These are phyloP conservation scores for Wallacemonas sp. DNA, from an alignment of 208 protist species.

Conservation along the genomic window DNA sequence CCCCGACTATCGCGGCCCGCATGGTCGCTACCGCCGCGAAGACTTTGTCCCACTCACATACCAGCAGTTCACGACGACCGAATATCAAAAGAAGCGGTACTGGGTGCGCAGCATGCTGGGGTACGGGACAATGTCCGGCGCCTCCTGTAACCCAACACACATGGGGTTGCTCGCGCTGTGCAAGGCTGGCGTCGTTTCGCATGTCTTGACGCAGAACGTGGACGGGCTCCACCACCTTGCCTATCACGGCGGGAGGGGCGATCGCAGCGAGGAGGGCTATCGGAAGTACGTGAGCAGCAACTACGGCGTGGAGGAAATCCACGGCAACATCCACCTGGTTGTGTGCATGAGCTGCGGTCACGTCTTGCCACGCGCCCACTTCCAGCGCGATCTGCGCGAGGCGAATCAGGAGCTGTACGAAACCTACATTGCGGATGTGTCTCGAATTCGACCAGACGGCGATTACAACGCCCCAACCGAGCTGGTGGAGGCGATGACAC, in stretches of 20 bases:
- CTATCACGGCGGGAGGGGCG: constrained; percentile 46
- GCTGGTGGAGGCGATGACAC: constrained; percentile 46
- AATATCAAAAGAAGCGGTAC: constrained; percentile 72
- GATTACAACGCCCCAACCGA: constrained; percentile 53
- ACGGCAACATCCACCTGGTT: constrained; percentile 78
- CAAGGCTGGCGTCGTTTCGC: constrained; percentile 31
- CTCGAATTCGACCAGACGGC: constrained; percentile 54
- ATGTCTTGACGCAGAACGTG: constrained; percentile 81
- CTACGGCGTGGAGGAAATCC: constrained; percentile 54
- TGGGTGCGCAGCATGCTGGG: constrained; percentile 81
- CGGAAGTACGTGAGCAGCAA: constrained; percentile 54
- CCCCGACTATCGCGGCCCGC: constrained; percentile 75
- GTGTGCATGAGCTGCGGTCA: constrained; percentile 58
- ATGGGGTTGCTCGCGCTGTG: constrained; percentile 46
- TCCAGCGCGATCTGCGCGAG: constrained; percentile 48
- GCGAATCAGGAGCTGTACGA: constrained; percentile 40
- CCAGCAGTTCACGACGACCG: constrained; percentile 60
- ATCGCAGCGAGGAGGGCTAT: constrained; percentile 23
- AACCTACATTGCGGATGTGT: constrained; percentile 27
- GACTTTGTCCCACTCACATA: constrained; percentile 75
- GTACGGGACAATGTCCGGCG: constrained; percentile 53
- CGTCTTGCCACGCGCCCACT: constrained; percentile 37
- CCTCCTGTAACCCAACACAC: constrained; percentile 67
- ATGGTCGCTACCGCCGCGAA: constrained; percentile 61
- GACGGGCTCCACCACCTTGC: constrained; percentile 85